These are phyloP conservation scores for Phytophthora litchii DNA, from an alignment of 352 stramenopile species.

Conservation along the genomic window DNA sequence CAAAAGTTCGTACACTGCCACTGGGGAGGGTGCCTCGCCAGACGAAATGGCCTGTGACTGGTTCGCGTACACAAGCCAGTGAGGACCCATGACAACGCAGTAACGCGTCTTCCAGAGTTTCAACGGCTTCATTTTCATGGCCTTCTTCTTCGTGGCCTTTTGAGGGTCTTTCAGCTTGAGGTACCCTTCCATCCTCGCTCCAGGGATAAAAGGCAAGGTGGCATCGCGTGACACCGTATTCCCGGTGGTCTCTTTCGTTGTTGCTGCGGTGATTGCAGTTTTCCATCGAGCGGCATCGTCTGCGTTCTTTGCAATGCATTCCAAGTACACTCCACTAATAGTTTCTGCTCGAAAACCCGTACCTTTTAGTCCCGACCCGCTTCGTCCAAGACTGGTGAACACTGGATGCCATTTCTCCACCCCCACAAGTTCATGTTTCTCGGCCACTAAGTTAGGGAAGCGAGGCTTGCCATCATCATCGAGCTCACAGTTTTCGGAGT, in stretches of 20 bases:
- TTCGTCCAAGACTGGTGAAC: slow-evolving; percentile 27
- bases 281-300: slow-evolving; percentile 52
- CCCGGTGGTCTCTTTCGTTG: slow-evolving; percentile 26
- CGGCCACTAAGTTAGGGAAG: slow-evolving; percentile 30
- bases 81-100: slow-evolving; percentile 68
- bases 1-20: slow-evolving; percentile 65
- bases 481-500: slow-evolving; percentile 35
- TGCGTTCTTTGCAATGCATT: slow-evolving; percentile 46
- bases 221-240: slow-evolving; percentile 44
- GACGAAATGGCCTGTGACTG: slow-evolving; percentile 56
- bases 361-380: slow-evolving; percentile 22
- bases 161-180: slow-evolving; percentile 49
- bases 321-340: slow-evolving; percentile 61
- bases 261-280: slow-evolving; percentile 26
- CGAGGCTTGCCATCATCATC: slow-evolving; percentile 24
- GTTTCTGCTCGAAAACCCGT: slow-evolving; percentile 68
- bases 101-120: slow-evolving; percentile 65
- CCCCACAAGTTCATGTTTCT: slow-evolving; percentile 58
- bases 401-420: slow-evolving; percentile 61
- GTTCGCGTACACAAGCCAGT: slow-evolving; percentile 75
- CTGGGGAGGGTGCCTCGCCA: slow-evolving; percentile 27
- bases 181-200: slow-evolving; percentile 76
- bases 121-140: slow-evolving; percentile 37
- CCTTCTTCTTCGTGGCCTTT: slow-evolving; percentile 28
- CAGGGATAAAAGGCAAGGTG: slow-evolving; percentile 60